Conservation (phyloP, 2,329 filamentous ascomycete species). For the Nigrospora sphaerica region DNA sequence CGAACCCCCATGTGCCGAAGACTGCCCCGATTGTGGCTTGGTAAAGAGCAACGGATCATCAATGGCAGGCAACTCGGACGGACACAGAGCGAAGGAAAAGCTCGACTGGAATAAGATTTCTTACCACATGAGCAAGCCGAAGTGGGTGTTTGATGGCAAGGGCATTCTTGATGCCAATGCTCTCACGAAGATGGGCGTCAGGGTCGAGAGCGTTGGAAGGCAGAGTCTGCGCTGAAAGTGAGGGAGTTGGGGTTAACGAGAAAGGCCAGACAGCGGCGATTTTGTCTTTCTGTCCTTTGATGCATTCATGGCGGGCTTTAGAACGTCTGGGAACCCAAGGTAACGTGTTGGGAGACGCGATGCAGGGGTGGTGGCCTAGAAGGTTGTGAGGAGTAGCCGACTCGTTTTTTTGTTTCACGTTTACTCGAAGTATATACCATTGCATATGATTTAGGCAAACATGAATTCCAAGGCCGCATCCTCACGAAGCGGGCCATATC, state of each 20-base stretch:
- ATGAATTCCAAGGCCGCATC: too few species aligned
- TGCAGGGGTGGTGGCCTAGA: too few species aligned
- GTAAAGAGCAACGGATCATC: slow-evolving; percentile 30
- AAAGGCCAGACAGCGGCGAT: too few species aligned
- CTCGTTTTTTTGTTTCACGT: too few species aligned
- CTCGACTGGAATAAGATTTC: slow-evolving; percentile 46
- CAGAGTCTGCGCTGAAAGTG: background rate
- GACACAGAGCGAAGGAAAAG: slow-evolving; percentile 38
- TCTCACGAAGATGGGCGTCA: slow-evolving; percentile 42
- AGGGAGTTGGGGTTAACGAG: background rate
- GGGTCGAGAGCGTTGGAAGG: slow-evolving; percentile 43
- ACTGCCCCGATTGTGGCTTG: slow-evolving; percentile 44
- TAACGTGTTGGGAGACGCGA: too few species aligned
- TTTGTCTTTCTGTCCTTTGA: too few species aligned
- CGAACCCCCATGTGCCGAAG: slow-evolving; percentile 35
- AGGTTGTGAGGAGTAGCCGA: too few species aligned
- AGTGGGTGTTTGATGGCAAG: slow-evolving; percentile 51
- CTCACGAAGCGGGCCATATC: too few species aligned
- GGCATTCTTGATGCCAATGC: slow-evolving; percentile 41
- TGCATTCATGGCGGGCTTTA: too few species aligned
- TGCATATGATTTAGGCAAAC: too few species aligned
- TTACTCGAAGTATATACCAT: too few species aligned
- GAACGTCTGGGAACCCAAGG: too few species aligned
- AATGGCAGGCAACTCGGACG: slow-evolving; percentile 34
- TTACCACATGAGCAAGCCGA: slow-evolving; percentile 41